Conservation (phyloP, 2,329 filamentous ascomycete genomes). For the Fusarium begoniae region DNA sequence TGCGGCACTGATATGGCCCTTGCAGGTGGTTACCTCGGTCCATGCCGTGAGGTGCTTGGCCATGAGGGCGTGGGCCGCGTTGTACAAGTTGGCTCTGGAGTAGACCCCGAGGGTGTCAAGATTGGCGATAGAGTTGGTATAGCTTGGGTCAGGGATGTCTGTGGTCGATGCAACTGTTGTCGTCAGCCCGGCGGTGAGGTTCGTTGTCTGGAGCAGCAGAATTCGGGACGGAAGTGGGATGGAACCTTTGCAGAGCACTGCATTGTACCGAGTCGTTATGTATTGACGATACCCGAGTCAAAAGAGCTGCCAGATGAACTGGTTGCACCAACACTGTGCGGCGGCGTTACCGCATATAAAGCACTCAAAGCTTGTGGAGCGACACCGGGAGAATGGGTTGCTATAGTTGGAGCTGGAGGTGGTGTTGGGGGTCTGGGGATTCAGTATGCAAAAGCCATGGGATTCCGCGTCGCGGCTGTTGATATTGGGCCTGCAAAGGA, state of each 20-base stretch:
- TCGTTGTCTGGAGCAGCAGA: slow-evolving; percentile 46
- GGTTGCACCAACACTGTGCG: slow-evolving; percentile 54
- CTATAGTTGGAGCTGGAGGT: slow-evolving; percentile 51
- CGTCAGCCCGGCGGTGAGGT: slow-evolving; percentile 47
- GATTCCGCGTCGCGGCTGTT: slow-evolving; percentile 51
- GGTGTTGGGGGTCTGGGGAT: slow-evolving; percentile 53
- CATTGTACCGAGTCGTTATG: slow-evolving; percentile 48
- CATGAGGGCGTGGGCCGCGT: slow-evolving; percentile 34
- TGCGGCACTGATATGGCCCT: slow-evolving; percentile 35
- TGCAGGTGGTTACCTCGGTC: slow-evolving; percentile 25
- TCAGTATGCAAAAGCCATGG: slow-evolving; percentile 54
- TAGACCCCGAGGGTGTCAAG: background rate
- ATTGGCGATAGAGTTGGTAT: slow-evolving; percentile 18
- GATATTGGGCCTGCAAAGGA: slow-evolving; percentile 48
- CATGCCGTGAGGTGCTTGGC: slow-evolving; percentile 25
- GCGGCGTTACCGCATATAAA: slow-evolving; percentile 55
- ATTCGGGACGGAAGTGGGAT: slow-evolving; percentile 47
- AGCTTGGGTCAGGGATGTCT: slow-evolving; percentile 42
- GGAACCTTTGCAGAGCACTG: slow-evolving; percentile 54
- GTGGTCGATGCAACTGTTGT: slow-evolving; percentile 48
- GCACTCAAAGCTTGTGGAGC: slow-evolving; percentile 48
- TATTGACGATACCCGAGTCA: slow-evolving; percentile 40
- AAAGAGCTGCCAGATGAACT: slow-evolving; percentile 45
- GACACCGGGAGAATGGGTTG: slow-evolving; percentile 49
- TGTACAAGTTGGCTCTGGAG: slow-evolving; percentile 2